Evolutionary conservation across 2,329 filamentous ascomycete species (phyloP).

Genomic region (Fusarium chlamydosporum): DNA sequence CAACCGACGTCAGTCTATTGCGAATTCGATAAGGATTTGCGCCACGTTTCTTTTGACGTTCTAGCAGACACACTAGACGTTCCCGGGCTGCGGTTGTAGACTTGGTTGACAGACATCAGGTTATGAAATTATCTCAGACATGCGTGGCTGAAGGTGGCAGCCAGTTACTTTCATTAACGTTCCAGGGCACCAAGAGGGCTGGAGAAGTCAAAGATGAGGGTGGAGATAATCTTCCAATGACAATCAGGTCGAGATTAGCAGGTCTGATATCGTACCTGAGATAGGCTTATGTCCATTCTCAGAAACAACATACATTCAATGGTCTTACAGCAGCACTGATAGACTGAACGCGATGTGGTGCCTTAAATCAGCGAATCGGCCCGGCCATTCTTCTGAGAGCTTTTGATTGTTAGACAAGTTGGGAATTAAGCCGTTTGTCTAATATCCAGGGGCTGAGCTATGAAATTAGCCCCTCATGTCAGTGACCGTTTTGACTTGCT

Average conservation of each 20-base stretch:
- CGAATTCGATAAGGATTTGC: conserved; percentile 14
- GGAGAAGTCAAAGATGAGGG: background rate
- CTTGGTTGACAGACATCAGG: background rate
- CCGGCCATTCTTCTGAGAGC: conserved; percentile 18
- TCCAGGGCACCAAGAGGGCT: background rate
- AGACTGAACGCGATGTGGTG: no score
- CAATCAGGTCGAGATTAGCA: background rate
- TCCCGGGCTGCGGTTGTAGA: conserved; percentile 8
- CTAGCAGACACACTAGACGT: conserved; percentile 23
- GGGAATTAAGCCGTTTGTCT: conserved; percentile 10
- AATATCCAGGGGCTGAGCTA: conserved; percentile 17
- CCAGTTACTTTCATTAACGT: background rate
- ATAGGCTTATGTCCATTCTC: background rate
- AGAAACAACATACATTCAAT: conserved; percentile 3
- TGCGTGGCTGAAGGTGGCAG: background rate
- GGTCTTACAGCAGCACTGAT: background rate
- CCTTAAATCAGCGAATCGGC: conserved; percentile 20
- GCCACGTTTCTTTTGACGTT: conserved; percentile 37
- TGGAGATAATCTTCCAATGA: background rate
- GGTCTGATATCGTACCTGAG: conserved; percentile 2
- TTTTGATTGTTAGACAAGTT: conserved; percentile 1
- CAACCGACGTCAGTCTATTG: conserved; percentile 7
- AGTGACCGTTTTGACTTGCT: conserved; percentile 4
- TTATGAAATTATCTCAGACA: background rate
- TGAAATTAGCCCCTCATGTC: conserved; percentile 13